Conservation (phyloP, 768 basidiomycete species). For the Arthromyces matolae region DNA sequence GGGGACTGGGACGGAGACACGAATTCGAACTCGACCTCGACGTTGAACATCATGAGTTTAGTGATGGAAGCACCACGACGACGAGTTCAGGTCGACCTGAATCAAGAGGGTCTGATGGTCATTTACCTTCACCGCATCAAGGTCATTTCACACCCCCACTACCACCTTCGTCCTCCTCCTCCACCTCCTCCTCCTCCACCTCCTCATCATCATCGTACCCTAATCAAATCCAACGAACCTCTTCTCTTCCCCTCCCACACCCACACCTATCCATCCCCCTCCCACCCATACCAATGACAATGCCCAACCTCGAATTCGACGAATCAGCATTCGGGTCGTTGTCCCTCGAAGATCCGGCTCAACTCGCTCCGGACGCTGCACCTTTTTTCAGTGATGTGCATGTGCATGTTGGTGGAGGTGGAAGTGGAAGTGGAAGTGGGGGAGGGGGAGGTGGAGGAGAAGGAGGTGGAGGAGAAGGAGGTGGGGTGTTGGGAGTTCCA, state of each 20-base stretch:
- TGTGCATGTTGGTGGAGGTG: too few species aligned
- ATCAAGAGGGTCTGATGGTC: background rate
- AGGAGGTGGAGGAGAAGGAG: conserved; percentile 4
- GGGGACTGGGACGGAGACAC: background rate
- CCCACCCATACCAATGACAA: background rate
- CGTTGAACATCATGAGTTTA: too few species aligned
- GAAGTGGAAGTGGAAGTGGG: too few species aligned
- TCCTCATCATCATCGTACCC: background rate
- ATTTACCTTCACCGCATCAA: background rate
- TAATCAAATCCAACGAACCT: background rate
- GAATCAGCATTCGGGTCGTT: conserved; percentile 68
- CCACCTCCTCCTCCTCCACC: too few species aligned
- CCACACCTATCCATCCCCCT: background rate
- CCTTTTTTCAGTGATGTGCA: conserved; percentile 6
- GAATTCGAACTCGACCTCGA: conserved; percentile 5
- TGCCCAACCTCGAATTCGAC: conserved; percentile 11
- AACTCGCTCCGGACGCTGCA: conserved; percentile 43
- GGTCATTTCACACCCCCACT: background rate
- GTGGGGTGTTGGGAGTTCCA: too few species aligned
- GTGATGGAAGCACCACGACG: conserved; percentile 4
- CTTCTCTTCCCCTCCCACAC: background rate
- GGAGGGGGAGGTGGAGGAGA: too few species aligned
- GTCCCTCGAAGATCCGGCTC: conserved; percentile 70
- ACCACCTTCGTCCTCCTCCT: background rate
- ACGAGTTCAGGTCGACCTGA: conserved; percentile 1